These are phyloP conservation scores for Cymbidium sinense DNA, from an alignment of 106 monocot species.

Conservation along the genomic window DNA sequence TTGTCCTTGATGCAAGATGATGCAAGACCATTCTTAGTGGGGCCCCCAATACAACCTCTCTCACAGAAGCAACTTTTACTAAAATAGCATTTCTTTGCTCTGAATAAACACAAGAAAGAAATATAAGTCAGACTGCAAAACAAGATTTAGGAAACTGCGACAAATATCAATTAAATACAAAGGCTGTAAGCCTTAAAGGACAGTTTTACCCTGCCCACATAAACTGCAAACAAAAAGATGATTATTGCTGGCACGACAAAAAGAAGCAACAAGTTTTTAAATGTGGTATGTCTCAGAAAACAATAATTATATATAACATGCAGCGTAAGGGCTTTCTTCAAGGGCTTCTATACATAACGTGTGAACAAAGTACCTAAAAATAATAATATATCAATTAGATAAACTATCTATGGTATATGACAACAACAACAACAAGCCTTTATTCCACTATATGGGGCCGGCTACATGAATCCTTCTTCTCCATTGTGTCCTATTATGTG, in stretches of 20 bases:
- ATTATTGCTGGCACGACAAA: background rate
- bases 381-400: no score
- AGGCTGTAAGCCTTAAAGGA: background rate
- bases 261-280: background rate
- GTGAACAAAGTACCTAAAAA: background rate
- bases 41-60: constrained; percentile 94
- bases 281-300: background rate
- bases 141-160: background rate
- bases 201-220: background rate
- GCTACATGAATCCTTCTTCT: no score
- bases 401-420: background rate
- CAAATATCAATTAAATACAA: background rate
- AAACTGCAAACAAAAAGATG: background rate
- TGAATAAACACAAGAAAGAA: constrained; percentile 24
- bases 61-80: constrained; percentile 91
- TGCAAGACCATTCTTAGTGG: constrained; percentile 77
- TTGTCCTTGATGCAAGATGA: constrained; percentile 57
- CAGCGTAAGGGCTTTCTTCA: no score
- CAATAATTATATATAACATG: background rate
- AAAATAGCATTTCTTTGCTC: constrained; percentile 68
- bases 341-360: background rate
- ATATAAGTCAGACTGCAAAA: background rate
- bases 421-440: no score
- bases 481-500: no score
- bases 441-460: no score